Evolutionary conservation across 176 grass and related monocot species (phyloP), one percentile per base, ranked within the genome.

Genomic region (Musa beccarii): DNA sequence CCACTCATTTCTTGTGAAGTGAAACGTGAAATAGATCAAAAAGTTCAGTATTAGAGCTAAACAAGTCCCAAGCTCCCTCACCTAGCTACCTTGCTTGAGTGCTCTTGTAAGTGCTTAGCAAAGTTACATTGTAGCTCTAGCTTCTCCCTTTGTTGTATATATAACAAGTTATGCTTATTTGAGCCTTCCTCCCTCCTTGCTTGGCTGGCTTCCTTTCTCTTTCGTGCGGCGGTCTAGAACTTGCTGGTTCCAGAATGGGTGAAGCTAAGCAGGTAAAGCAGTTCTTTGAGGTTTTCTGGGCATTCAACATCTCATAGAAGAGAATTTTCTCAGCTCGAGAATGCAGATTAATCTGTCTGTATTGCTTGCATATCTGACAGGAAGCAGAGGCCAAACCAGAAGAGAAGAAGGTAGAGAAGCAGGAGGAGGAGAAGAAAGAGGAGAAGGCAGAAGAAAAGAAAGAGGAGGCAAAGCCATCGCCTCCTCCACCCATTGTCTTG

Each of bases 401-500:
- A 16, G 72, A 74, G 53, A 74, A 74, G 52, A 74, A 57, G 12
- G 72, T 34, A 15, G 66, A 68, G 28, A 68, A 68, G 66, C 21
- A 68, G 15, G 52, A 69, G 8, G 70, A 75, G 23, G 19, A 65
- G 59, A 5, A 82, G 24, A 15, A 77, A 49, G 77, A 78, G 51
- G 71, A 84, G 67, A 66, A 71, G 53, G 71, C 51, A 63, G 81
- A 71, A 52, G 73, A 77, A 22, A 70, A 51, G 9, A 21, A 70
- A 51, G 68, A 70, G 16, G 68, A 49, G 10, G 67, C 43, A 21
- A 51, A 70, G 11, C 49, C 68, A 51, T 17, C 43, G 11, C 86
- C 84, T 9, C 84, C 88, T 3, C 73, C 77, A 11, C 82, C 85
- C 0, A 62, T 87, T 29, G 79, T 96, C 52, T 82, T 96, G 2